phyloP scores from a whole-genome alignment of 2,329 filamentous ascomycete genomes.

The Colletotrichum sp. region DNA sequence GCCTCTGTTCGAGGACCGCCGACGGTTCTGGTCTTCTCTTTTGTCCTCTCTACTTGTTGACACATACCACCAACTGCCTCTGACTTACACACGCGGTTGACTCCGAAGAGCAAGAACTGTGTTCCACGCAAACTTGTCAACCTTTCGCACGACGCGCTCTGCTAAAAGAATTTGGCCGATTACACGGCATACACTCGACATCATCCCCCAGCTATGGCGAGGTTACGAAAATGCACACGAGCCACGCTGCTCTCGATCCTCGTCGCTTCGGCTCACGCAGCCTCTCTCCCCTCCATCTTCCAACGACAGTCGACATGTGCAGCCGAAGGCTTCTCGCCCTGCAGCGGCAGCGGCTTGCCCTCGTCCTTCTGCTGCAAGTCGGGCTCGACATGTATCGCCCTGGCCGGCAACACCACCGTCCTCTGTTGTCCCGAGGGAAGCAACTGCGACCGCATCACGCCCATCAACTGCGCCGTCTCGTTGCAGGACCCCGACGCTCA shows the following conservation, averaged over 20 bases:
- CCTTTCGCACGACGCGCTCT: background rate
- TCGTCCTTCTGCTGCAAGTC: conserved; percentile 70
- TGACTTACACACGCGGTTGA: conserved; percentile 14
- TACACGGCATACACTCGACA: background rate
- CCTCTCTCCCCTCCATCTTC: conserved; percentile 44
- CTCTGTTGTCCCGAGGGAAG: conserved; percentile 70
- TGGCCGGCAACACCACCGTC: conserved; percentile 69
- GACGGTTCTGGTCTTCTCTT: background rate
- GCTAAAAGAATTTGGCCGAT: background rate
- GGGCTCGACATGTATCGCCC: conserved; percentile 58
- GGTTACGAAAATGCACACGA: conserved; percentile 33
- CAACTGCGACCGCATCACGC: conserved; percentile 64
- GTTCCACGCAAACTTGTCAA: background rate
- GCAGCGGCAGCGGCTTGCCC: conserved; percentile 60
- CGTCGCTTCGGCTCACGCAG: conserved; percentile 40
- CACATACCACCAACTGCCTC: background rate
- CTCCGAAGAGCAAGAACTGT: background rate
- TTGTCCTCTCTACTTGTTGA: background rate
- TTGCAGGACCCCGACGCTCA: conserved; percentile 64
- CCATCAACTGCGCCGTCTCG: conserved; percentile 68
- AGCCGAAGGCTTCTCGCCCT: conserved; percentile 53
- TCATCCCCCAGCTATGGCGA: conserved; percentile 27
- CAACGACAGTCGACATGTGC: conserved; percentile 55
- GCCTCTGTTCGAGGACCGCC: background rate
- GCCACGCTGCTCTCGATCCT: conserved; percentile 42